Evolutionary conservation across 805 yeast species (phyloP).

Genomic region (Candida anglica): DNA sequence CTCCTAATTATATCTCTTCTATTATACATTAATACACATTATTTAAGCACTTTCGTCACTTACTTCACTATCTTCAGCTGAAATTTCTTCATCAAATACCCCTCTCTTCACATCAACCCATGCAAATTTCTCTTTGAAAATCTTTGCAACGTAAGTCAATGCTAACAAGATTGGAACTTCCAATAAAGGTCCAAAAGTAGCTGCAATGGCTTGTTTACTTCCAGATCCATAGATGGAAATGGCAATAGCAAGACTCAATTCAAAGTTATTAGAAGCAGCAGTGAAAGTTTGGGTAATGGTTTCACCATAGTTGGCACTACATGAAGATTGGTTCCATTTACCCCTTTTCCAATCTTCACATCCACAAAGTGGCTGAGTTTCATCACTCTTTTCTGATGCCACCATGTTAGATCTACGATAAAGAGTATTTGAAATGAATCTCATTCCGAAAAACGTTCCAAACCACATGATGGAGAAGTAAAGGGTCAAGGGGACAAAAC

Average conservation of each 20-base stretch:
- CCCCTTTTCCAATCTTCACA: constrained; percentile 29
- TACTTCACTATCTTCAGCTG: too few species aligned
- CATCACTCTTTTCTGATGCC: constrained; percentile 6
- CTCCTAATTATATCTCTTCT: too few species aligned
- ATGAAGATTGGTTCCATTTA: constrained; percentile 26
- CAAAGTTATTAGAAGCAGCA: constrained; percentile 57
- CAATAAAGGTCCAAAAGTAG: constrained; percentile 57
- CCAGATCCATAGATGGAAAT: constrained; percentile 49
- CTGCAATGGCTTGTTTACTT: constrained; percentile 51
- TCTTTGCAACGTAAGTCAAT: constrained; percentile 33
- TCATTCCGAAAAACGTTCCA: constrained; percentile 33
- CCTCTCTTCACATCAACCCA: constrained; percentile 19
- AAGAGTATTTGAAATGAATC: constrained; percentile 19
- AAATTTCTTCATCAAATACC: too few species aligned
- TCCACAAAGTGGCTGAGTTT: constrained; percentile 27
- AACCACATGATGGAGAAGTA: constrained; percentile 50
- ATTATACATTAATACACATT: too few species aligned
- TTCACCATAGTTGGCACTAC: constrained; percentile 32
- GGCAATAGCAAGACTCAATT: constrained; percentile 52
- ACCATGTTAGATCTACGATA: neutral
- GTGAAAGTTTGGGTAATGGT: constrained; percentile 52
- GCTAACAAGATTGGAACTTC: constrained; percentile 51
- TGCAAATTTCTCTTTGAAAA: constrained; percentile 20
- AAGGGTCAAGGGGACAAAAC: constrained; percentile 45
- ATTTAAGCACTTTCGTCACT: too few species aligned